Percentiles rank a stretch among this genome's conserved stretches.
phyloP scores from a whole-genome alignment of 306 rosid species.

The Oxytropis ochrocephala region DNA sequence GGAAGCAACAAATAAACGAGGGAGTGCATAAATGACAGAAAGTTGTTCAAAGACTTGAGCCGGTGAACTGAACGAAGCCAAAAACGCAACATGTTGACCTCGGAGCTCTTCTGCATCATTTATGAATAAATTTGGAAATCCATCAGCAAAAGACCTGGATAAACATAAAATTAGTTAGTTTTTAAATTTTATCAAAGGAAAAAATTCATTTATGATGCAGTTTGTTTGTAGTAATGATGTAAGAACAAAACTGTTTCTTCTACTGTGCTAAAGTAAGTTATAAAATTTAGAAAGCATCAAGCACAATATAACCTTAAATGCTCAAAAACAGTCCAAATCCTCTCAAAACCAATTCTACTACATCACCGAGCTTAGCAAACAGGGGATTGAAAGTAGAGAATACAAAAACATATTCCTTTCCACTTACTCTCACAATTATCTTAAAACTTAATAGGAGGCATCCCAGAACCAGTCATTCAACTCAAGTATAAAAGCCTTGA shows the following conservation, averaged over 20 bases:
- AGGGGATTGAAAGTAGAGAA: no score
- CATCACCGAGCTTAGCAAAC: no score
- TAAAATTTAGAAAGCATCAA: no score
- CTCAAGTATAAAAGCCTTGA: no score
- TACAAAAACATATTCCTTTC: no score
- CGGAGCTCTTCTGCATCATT: constrained; percentile 86
- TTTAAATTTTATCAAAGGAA: background rate
- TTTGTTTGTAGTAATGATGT: background rate
- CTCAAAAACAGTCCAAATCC: no score
- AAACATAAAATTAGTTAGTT: constrained; percentile 20
- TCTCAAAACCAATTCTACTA: no score
- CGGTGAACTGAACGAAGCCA: constrained; percentile 88
- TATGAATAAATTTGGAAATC: constrained; percentile 85
- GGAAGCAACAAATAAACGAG: constrained; percentile 87
- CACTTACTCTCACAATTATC: no score
- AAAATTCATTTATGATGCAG: background rate
- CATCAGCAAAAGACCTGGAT: constrained; percentile 88
- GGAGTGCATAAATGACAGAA: constrained; percentile 86
- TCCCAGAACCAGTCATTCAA: no score
- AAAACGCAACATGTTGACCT: constrained; percentile 92
- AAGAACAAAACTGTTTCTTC: background rate
- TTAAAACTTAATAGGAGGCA: no score
- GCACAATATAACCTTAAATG: no score
- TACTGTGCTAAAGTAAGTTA: background rate
- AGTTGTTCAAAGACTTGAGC: constrained; percentile 92